phyloP scores from a whole-genome alignment of 371 early-diverging fungal genomes.

The Nematocida sp. region DNA sequence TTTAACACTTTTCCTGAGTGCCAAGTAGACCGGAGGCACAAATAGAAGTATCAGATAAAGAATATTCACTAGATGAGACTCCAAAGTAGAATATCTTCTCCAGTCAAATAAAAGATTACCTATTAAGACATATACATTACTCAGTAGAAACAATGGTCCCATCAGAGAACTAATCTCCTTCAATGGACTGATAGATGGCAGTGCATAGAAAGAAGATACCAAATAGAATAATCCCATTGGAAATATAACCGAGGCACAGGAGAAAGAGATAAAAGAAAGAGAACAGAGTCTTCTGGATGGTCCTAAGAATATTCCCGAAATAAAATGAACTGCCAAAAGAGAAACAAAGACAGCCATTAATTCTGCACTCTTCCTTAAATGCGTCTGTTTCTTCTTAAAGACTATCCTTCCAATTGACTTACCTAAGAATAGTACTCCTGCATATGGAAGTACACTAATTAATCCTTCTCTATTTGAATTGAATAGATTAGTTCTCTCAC shows the following conservation, averaged over 20 bases:
- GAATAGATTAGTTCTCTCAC: slow-evolving; percentile 43
- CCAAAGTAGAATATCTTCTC: background rate
- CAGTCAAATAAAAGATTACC: slow-evolving; percentile 55
- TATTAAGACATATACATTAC: slow-evolving; percentile 57
- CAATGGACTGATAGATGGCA: background rate
- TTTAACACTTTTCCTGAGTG: background rate
- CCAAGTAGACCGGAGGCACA: slow-evolving; percentile 3
- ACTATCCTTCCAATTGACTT: slow-evolving; percentile 48
- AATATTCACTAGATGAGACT: slow-evolving; percentile 8
- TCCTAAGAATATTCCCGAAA: background rate
- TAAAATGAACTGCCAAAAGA: slow-evolving; percentile 4
- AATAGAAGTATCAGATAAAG: slow-evolving; percentile 18
- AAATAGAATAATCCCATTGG: slow-evolving; percentile 4
- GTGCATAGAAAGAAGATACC: background rate
- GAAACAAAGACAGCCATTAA: background rate
- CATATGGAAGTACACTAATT: slow-evolving; percentile 50
- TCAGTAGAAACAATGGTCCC: slow-evolving; percentile 55
- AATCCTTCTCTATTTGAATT: slow-evolving; percentile 61
- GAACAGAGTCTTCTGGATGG: slow-evolving; percentile 52
- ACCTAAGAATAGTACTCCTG: slow-evolving; percentile 56
- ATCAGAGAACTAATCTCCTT: slow-evolving; percentile 41
- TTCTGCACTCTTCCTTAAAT: background rate
- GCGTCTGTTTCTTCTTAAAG: slow-evolving; percentile 4
- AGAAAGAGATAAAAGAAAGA: slow-evolving; percentile 42
- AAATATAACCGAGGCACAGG: slow-evolving; percentile 31